Evolutionary conservation across 306 rosid genomes (phyloP).

Genomic region (Delonix regia): DNA sequence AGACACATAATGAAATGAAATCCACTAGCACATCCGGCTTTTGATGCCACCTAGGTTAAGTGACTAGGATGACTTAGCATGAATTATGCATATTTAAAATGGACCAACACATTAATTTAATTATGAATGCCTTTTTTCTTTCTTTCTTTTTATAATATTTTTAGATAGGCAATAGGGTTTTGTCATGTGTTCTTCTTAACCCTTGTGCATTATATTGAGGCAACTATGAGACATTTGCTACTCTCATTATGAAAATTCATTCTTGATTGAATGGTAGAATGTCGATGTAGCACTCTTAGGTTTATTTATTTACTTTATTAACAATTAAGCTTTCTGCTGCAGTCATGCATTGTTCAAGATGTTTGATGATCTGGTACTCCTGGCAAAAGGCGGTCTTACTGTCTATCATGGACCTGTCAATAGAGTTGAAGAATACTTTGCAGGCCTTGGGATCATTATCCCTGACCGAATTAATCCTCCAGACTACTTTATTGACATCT

Average conservation of each 20-base stretch:
- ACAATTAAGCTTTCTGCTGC: conserved; percentile 44
- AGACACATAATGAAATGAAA: neutral
- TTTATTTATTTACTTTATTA: conserved; percentile 26
- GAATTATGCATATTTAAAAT: neutral
- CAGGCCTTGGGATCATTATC: conserved; percentile 76
- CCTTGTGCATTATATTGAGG: neutral
- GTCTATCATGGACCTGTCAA: conserved; percentile 89
- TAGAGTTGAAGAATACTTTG: conserved; percentile 85
- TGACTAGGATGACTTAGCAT: neutral
- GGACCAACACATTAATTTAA: neutral
- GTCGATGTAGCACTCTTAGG: neutral
- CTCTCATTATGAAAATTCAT: neutral
- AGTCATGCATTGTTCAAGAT: conserved; percentile 93
- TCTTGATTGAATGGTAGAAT: neutral
- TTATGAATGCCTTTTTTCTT: neutral
- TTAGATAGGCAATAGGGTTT: neutral
- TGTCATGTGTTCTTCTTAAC: neutral
- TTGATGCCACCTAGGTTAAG: neutral
- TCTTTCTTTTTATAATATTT: too few relatives aligned
- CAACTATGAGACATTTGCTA: neutral
- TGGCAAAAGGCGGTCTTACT: conserved; percentile 95
- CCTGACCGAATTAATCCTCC: conserved; percentile 95
- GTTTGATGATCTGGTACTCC: conserved; percentile 95
- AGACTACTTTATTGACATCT: conserved; percentile 86
- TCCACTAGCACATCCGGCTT: neutral